Evolutionary conservation across 768 basidiomycete species (phyloP).

Genomic region (Tulasnella sp.): DNA sequence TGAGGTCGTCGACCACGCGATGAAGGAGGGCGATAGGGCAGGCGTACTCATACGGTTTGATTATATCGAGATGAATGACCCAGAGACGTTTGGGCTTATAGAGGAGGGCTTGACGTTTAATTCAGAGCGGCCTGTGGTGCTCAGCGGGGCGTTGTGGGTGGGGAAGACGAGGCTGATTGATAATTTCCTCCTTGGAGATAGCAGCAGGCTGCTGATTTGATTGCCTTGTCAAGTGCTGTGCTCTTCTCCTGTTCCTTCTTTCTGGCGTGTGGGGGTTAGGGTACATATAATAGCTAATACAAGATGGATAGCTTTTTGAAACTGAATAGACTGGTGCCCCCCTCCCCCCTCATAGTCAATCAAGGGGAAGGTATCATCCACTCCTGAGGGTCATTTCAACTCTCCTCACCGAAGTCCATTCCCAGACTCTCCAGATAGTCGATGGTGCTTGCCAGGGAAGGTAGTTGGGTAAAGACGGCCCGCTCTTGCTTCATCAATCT

Average conservation of each 20-base stretch:
- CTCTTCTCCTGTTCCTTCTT: not conserved
- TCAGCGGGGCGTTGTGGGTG: conserved; percentile 82
- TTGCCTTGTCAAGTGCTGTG: not conserved
- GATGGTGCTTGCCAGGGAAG: conserved; percentile 27
- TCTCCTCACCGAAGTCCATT: no score
- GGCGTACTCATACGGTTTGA: conserved; percentile 38
- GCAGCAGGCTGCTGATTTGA: conserved; percentile 20
- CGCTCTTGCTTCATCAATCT: conserved; percentile 25
- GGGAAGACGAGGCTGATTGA: conserved; percentile 87
- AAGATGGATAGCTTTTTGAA: no score
- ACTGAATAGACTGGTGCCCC: no score
- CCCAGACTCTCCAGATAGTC: conserved; percentile 25
- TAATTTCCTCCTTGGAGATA: conserved; percentile 62
- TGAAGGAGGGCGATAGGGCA: conserved; percentile 23
- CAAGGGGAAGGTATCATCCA: no score
- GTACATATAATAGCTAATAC: no score
- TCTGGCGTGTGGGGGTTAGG: no score
- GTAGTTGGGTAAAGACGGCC: conserved; percentile 30
- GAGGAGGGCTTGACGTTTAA: conserved; percentile 23
- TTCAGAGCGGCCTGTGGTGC: conserved; percentile 40
- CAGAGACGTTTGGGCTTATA: conserved; percentile 58
- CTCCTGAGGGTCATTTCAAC: no score
- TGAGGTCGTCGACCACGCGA: conserved; percentile 14
- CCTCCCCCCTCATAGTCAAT: no score
- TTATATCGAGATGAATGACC: conserved; percentile 83